Evolutionary conservation across 1,284 basidiomycete species (phyloP), one percentile per base, ranked within the genome.

Genomic region (Trametes pubescens): DNA sequence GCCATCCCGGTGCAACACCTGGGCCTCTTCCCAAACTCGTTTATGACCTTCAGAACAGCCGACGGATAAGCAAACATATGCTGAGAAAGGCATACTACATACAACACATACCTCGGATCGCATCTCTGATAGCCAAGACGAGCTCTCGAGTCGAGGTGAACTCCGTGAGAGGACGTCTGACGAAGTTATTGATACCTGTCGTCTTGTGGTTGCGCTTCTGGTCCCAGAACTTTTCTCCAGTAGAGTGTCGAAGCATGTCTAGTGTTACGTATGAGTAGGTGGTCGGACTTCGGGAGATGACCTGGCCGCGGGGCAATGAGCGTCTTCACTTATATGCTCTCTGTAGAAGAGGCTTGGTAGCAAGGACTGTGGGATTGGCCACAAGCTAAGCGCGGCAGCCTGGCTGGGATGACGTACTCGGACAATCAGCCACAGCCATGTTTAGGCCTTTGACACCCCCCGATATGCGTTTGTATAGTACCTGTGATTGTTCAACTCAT

Each of bases 141-240:
- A 69, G 26, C 38, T 69, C 64, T 1, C 37, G 48, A 7, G 66
- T 67, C 16, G 37, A 57, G 0, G 10, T 38, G 52, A 71, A 71
- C 7, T 38, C 16, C 2, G 57, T 52, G 1, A 71, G 29, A 4
- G 62, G 65, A 18, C 48, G 54, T 8, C 67, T 67, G 10, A 71
- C 60, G 8, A 32, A 32, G 18, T 49, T 48, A 10, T 54, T 51
- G 4, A 67, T 38, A 3, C 64, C 69, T 2, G 65, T 54, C 1
- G 65, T 64, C 61, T 63, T 62, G 22, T 71, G 67, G 49, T 62
- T 64, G 0, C 64, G 62, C 16, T 71, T 65, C 1, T 5, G 49
- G 7, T 57, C 26, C 40, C 46, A 29, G 16, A 37, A 37, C 22
- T 61, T 26, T 1, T 24, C 32, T 7, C 55, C 57, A 11, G 11